These are phyloP conservation scores for Hypoxylon perforatum DNA, from an alignment of 495 filamentous ascomycete genomes.

Conservation along the genomic window DNA sequence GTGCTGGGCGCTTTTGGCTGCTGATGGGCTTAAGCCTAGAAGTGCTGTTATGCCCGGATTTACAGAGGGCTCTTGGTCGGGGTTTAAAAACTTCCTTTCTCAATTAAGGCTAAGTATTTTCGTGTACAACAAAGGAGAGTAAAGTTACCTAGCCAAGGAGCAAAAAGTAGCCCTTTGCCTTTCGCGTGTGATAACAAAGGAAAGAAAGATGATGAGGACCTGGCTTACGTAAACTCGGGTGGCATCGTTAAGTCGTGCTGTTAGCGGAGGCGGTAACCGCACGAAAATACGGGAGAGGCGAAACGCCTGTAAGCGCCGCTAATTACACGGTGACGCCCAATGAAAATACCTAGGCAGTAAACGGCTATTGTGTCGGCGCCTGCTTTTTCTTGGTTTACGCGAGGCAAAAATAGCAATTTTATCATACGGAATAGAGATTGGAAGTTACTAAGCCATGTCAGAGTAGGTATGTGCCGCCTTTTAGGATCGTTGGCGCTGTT, in stretches of 20 bases:
- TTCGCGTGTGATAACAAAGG: no score
- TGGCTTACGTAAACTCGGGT: neutral
- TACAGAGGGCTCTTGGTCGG: no score
- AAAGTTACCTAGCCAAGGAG: no score
- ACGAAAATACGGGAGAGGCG: neutral
- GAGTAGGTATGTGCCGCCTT: neutral
- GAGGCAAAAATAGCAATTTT: neutral
- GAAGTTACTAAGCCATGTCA: no score
- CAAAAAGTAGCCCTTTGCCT: no score
- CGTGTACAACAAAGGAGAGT: no score
- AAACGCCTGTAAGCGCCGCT: constrained; percentile 29
- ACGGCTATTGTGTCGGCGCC: constrained; percentile 4
- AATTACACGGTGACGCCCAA: constrained; percentile 5
- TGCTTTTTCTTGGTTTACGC: neutral
- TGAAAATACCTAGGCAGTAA: neutral
- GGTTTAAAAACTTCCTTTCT: no score
- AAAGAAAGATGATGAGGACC: no score
- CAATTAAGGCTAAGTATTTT: no score
- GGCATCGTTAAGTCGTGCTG: neutral
- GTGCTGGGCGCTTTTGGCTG: neutral
- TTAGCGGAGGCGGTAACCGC: neutral
- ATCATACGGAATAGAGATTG: no score
- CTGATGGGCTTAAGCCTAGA: neutral
- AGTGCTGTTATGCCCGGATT: neutral
- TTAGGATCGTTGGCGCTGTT: neutral